phyloP scores from a whole-genome alignment of 2,329 filamentous ascomycete species.

The Fusarium lateritium region DNA sequence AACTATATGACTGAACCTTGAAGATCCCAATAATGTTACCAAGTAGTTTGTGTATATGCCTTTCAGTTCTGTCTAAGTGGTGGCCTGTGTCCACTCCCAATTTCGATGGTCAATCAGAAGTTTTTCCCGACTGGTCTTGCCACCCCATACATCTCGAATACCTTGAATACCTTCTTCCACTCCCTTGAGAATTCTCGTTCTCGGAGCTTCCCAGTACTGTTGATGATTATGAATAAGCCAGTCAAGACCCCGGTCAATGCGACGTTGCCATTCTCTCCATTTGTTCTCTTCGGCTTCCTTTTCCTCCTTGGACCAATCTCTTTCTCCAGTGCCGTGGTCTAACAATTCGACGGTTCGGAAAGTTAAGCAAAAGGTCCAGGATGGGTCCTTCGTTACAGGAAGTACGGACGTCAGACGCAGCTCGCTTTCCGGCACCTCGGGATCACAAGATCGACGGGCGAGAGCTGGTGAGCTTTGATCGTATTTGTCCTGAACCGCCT shows the following conservation, averaged over 20 bases:
- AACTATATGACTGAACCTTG: background rate
- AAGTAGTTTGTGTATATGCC: too few species aligned
- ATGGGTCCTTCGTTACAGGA: background rate
- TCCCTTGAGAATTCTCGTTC: conserved; percentile 1
- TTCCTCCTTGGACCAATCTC: background rate
- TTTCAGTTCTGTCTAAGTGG: too few species aligned
- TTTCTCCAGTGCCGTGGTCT: background rate
- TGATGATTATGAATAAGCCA: conserved; percentile 16
- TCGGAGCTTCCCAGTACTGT: conserved; percentile 2
- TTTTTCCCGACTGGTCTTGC: conserved; percentile 13
- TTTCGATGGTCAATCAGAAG: conserved; percentile 1
- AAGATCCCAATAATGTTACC: background rate
- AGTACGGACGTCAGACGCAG: conserved; percentile 7
- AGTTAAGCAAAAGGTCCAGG: conserved; percentile 5
- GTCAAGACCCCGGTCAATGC: background rate
- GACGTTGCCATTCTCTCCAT: background rate
- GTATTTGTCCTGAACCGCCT: background rate
- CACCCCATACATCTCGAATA: conserved; percentile 10
- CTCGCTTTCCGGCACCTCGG: fast-evolving
- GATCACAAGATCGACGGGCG: conserved; percentile 11
- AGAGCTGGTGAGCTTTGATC: conserved; percentile 6
- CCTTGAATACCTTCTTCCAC: conserved; percentile 19
- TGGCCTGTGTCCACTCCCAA: background rate
- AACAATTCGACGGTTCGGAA: background rate
- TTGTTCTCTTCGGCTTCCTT: background rate